phyloP scores from a whole-genome alignment of 2,329 filamentous ascomycete genomes.

The Sordariomycetes sp. region DNA sequence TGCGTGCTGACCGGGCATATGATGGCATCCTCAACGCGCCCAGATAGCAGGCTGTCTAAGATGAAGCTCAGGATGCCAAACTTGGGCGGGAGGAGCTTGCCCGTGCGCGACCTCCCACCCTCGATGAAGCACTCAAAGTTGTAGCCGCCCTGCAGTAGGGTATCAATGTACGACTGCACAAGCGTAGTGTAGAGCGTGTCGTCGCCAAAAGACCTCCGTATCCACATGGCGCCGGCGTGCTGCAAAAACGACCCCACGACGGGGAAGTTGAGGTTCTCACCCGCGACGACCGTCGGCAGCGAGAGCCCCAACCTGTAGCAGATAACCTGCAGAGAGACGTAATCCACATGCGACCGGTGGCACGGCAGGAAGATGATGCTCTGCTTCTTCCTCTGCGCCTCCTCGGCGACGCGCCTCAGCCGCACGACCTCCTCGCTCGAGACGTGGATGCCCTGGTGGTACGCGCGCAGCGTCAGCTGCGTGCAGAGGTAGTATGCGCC shows the following conservation, averaged over 20 bases:
- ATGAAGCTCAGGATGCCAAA: slow-evolving; percentile 92
- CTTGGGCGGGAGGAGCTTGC: slow-evolving; percentile 86
- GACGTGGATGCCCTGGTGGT: slow-evolving; percentile 94
- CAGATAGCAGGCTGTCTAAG: slow-evolving; percentile 78
- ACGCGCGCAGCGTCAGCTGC: slow-evolving; percentile 80
- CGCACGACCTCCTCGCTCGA: slow-evolving; percentile 86
- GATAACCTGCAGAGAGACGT: slow-evolving; percentile 86
- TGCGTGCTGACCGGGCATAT: slow-evolving; percentile 95
- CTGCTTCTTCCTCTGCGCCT: slow-evolving; percentile 76
- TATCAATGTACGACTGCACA: slow-evolving; percentile 96
- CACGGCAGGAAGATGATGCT: slow-evolving; percentile 93
- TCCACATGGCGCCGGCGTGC: slow-evolving; percentile 96
- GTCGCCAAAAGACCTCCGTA: slow-evolving; percentile 81
- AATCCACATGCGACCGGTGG: slow-evolving; percentile 91
- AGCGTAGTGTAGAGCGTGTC: slow-evolving; percentile 81
- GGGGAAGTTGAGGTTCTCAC: slow-evolving; percentile 93
- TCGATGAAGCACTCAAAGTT: slow-evolving; percentile 98
- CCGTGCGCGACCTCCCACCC: slow-evolving; percentile 81
- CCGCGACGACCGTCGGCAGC: slow-evolving; percentile 82
- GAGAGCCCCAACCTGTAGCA: slow-evolving; percentile 87
- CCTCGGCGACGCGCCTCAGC: slow-evolving; percentile 66
- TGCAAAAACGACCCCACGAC: slow-evolving; percentile 82
- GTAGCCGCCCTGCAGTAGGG: slow-evolving; percentile 74
- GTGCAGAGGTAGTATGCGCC: slow-evolving; percentile 83
- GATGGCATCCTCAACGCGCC: slow-evolving; percentile 77